phyloP scores from a whole-genome alignment of 2,329 filamentous ascomycete species.

The Rugonectria rugulosa region DNA sequence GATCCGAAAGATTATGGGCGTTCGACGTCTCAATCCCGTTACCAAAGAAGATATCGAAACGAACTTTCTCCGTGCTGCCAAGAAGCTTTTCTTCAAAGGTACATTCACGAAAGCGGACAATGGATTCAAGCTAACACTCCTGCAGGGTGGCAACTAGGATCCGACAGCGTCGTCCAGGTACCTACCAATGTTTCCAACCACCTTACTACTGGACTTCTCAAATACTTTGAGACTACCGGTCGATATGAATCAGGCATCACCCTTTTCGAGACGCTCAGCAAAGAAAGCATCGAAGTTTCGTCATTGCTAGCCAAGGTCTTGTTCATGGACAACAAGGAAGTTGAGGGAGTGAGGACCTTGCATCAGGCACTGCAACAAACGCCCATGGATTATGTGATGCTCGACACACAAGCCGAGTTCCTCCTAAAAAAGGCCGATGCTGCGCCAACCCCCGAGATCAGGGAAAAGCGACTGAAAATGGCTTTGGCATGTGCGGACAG shows the following conservation, averaged over 20 bases:
- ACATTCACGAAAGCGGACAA: constrained; percentile 30
- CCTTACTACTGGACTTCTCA: constrained; percentile 88
- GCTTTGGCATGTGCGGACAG: constrained; percentile 93
- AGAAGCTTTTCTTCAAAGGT: constrained; percentile 95
- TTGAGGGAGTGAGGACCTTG: constrained; percentile 88
- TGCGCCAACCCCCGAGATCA: constrained; percentile 61
- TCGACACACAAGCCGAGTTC: constrained; percentile 94
- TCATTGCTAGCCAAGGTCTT: constrained; percentile 90
- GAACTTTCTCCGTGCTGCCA: constrained; percentile 93
- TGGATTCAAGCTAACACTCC: constrained; percentile 24
- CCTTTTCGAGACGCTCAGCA: constrained; percentile 93
- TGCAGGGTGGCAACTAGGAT: constrained; percentile 90
- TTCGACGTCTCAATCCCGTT: constrained; percentile 95
- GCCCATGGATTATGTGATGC: constrained; percentile 96
- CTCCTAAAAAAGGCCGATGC: constrained; percentile 80
- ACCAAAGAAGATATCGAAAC: constrained; percentile 99
- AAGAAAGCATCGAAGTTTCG: constrained; percentile 90
- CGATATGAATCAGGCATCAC: constrained; percentile 96
- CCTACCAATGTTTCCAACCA: constrained; percentile 97
- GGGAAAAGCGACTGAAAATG: constrained; percentile 77
- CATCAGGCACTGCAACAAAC: constrained; percentile 89
- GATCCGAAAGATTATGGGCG: constrained; percentile 97
- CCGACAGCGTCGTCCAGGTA: constrained; percentile 95
- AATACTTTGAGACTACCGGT: constrained; percentile 95
- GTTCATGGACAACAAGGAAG: constrained; percentile 95